Evolutionary conservation across 768 basidiomycete genomes (phyloP).

Genomic region (Tulasnella sp.): DNA sequence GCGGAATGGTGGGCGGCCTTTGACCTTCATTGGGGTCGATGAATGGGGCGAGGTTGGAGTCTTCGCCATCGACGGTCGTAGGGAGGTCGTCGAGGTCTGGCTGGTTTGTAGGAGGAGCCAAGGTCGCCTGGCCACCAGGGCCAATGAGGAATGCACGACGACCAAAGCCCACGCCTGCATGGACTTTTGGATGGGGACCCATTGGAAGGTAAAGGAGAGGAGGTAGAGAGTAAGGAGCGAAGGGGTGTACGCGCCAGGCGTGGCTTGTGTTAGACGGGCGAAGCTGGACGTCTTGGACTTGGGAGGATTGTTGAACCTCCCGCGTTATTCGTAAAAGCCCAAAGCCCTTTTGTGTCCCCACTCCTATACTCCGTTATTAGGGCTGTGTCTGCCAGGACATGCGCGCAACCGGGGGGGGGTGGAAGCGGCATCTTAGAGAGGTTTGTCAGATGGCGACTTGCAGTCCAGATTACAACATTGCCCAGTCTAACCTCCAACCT

Average conservation of each 20-base stretch:
- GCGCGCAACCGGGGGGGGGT: too few species aligned
- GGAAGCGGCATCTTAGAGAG: not conserved
- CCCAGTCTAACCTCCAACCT: not conserved
- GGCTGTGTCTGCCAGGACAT: not conserved
- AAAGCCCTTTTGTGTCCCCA: not conserved
- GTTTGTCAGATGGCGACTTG: not conserved
- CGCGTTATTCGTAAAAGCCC: not conserved
- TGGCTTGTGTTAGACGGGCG: not conserved
- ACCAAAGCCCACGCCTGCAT: not conserved
- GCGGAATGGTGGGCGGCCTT: not conserved
- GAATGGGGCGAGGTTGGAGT: not conserved
- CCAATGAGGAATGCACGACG: not conserved
- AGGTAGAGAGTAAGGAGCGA: not conserved
- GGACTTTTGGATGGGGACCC: not conserved
- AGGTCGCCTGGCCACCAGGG: not conserved
- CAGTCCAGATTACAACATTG: not conserved
- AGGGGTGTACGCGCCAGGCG: not conserved
- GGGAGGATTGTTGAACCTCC: not conserved
- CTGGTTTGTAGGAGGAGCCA: not conserved
- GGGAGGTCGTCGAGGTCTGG: not conserved
- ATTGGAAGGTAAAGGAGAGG: not conserved
- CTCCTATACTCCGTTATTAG: not conserved
- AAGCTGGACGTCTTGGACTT: not conserved
- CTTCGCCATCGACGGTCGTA: not conserved
- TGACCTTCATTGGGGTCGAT: not conserved